Evolutionary conservation across 2,329 filamentous ascomycete genomes (phyloP), one percentile per base, ranked within the genome.

Genomic region (Penicillium sp.): DNA sequence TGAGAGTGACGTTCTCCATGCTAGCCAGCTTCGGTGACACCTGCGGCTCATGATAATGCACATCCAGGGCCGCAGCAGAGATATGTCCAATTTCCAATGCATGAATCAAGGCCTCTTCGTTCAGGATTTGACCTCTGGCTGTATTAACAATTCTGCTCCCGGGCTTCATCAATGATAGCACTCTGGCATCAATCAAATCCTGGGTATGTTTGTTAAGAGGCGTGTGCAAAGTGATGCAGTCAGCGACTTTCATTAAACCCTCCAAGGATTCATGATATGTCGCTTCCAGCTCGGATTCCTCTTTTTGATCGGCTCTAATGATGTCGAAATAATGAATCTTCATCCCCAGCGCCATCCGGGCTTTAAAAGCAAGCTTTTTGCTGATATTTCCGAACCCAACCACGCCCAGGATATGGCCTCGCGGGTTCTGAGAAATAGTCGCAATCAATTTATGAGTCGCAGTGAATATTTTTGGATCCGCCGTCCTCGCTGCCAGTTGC

Each of bases 21-120:
- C 61, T 47, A 7, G 77, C 75, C 60, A 84, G 66, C 56, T 72
- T 73, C 19, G 69, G 68, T 66, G 82, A 79, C 9, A 87, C 81
- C 55, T 80, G 68, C 0, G 85, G 85, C 67, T 87, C 85, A 61
- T 83, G 66, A 6, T 81, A 81, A 70, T 85, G 83, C 9, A 86
- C 85, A 66, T 86, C 85, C 6, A 86, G 67, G 0, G 82, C 85
- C 0, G 82, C 84, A 2, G 80, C 79, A 0, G 72, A 72, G 1
- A 86, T 44, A 6, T 78, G 78, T 0, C 83, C 83, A 4, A 71
- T 76, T 57, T 83, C 78, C 42, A 86, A 65, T 0, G 82, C 84
- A 6, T 70, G 68, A 1, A 83, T 73, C 28, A 87, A 67, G 4
- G 81, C 83, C 1, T 79, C 78, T 63, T 87, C 84, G 59, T 86